Base-by-base conservation (phyloP, 306 rosid genomes). In the Cyclanthera cordifolia region DNA sequence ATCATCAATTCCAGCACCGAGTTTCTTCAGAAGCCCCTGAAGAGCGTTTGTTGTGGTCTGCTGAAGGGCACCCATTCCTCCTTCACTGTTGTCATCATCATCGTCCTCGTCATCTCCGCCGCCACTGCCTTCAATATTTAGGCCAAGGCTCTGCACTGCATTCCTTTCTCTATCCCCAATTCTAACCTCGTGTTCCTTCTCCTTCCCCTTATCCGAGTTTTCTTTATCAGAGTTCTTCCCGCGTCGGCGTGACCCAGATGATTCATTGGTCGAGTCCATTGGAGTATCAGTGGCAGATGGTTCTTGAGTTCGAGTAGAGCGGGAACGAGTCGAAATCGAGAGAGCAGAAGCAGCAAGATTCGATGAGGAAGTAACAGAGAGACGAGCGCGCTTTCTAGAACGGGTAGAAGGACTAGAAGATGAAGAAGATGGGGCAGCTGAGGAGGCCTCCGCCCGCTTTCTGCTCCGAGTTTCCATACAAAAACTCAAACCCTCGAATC, bases 401-500 rank as follows among this genome's bases (percentile, higher is more conserved):
- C 96, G 96, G 53, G 97, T 88, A 73, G 85, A 74, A 17, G 95
- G 90, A 85, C 83, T 87, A 5, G 97, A 81, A 23, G 94, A 85
- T 2, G 89, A 83, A 11, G 99, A 83, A 80, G 95, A 90, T 82
- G 97, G 99, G 97, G 96, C 99, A 75, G 99, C 87, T 94, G 97
- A 94, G 92, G 97, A 86, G 82, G 96, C 99, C 99, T 94, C 99
- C 95, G 96, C 97, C 99, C 97, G 95, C 97, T 94, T 94, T 82
- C 95, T 96, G 88, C 99, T 94, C 72, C 99, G 99, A 90, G 99
- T 94, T 94, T 94, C 99, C 99, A 94, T 94, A 94, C 99, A 94
- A 94, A 78, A 88, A 85, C 94, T 85, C 82, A 84, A 91, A 86
- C 90, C 99, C 81, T 76, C 78, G 74, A 80, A 80, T 74, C 60